Evolutionary conservation across 78 protist genomes (phyloP), one percentile per base, ranked within the genome.

Genomic region (Dictyostelium firmibasis): DNA sequence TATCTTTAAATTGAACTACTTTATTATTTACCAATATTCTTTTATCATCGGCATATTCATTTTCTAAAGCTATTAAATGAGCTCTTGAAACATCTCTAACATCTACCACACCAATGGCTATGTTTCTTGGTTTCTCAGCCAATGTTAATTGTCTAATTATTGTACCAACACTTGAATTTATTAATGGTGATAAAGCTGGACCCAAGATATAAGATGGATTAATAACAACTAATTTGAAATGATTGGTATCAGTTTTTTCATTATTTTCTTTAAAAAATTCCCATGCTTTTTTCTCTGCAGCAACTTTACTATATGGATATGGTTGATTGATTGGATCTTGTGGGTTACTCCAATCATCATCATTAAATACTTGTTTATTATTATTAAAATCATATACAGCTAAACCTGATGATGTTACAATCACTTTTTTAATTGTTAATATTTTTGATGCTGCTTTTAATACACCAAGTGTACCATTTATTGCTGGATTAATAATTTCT

Each of bases 201-300:
- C 86, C 86, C 4, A 82, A 20, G 9, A 35, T 33, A 16, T 35
- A 82, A 35, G 53, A 20, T 82, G 86, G 86, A 35, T 60, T 57
- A 7, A 82, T 57, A 5, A 57, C 75, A 16, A 64, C n/a, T 11
- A 82, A 27, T 57, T 82, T 31, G 35, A 82, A 82, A n/a, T 82
- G 86, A 5, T 82, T 82, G 10, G 47, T 23, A 11, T 20, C 20
- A 57, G 57, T 4, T 47, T 57, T 11, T 29, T 82, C 31, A 35
- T 82, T 43, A 50, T 81, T 82, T 20, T 82, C 47, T 35, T 82
- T 27, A 13, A 38, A 2, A 35, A 82, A 82, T 16, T 82, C 53
- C 86, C 86, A 82, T 33, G 86, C 86, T 16, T 75, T 76, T 35
- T 82, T 82, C 23, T 82, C 86, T 5, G 86, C 86, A 33, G 7